Evolutionary conservation across 768 basidiomycete species (phyloP).

Genomic region (Lyophyllum semitale): DNA sequence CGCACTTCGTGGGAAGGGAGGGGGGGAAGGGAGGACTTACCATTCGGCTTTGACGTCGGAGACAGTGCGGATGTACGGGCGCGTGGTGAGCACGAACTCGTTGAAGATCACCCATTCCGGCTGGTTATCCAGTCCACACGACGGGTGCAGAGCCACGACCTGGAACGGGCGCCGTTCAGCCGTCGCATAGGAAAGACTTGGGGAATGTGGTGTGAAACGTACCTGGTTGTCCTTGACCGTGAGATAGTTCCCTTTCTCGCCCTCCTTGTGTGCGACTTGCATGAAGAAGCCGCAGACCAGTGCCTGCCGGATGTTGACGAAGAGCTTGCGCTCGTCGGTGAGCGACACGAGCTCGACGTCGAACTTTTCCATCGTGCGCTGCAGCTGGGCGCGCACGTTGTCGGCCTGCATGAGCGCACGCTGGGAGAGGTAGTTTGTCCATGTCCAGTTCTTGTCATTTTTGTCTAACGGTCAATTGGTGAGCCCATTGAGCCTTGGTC

Average conservation of each 20-base stretch:
- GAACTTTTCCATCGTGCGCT: constrained; percentile 88
- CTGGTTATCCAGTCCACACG: constrained; percentile 82
- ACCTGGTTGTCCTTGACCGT: constrained; percentile 97
- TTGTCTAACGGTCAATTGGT: constrained; percentile 48
- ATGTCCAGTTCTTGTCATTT: constrained; percentile 85
- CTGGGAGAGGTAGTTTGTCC: constrained; percentile 84
- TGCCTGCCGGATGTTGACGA: constrained; percentile 74
- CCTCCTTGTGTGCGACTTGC: constrained; percentile 96
- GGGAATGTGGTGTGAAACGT: constrained; percentile 16
- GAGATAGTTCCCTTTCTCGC: constrained; percentile 83
- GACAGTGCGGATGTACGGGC: constrained; percentile 89
- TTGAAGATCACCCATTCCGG: constrained; percentile 95
- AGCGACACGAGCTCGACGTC: constrained; percentile 77
- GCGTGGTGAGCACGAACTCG: constrained; percentile 91
- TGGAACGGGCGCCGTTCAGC: constrained; percentile 19
- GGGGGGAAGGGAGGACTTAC: constrained; percentile 40
- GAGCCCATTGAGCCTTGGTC: neutral
- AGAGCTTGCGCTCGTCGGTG: constrained; percentile 69
- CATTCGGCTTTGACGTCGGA: constrained; percentile 87
- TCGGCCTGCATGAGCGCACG: constrained; percentile 89
- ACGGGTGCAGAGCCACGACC: constrained; percentile 81
- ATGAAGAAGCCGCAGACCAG: constrained; percentile 96
- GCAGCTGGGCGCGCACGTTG: constrained; percentile 88
- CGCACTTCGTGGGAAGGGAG: constrained; percentile 1
- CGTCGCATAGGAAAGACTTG: neutral